Conservation (phyloP, 169 alveolate genomes). For the Plasmodium reichenowi region DNA sequence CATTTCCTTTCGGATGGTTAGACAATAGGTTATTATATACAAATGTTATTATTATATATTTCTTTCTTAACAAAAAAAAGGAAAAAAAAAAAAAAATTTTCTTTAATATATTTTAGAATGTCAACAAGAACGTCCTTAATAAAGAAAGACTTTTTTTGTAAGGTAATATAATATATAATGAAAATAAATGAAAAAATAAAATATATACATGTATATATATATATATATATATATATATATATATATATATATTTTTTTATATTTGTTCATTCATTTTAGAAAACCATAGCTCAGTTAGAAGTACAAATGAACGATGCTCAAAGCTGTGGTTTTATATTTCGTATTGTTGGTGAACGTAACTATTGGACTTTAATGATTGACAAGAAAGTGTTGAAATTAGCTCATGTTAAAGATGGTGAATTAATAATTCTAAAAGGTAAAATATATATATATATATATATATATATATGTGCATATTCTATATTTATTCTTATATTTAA, state of each 20-base stretch:
- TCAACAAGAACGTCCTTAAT: conserved; percentile 61
- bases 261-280: conserved; percentile 2
- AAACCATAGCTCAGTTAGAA: conserved; percentile 74
- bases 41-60: not conserved
- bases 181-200: not conserved
- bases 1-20: conserved; percentile 76
- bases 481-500: no score
- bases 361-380: conserved; percentile 69
- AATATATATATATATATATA: conserved; percentile 1
- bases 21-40: conserved; percentile 60
- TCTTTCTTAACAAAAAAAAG: not conserved
- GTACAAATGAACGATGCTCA: conserved; percentile 71
- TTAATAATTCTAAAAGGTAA: conserved; percentile 49
- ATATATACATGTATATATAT: not conserved
- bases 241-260: not conserved
- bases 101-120: conserved; percentile 36
- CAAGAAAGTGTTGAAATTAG: conserved; percentile 35
- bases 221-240: not conserved
- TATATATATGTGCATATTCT: no score
- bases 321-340: conserved; percentile 68
- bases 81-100: not conserved
- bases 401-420: conserved; percentile 54
- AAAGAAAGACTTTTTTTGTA: conserved; percentile 73
- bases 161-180: conserved; percentile 26
- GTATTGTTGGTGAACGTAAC: conserved; percentile 58